Evolutionary conservation across 208 protist species (phyloP).

Genomic region (Tritrichomonas musculus): DNA sequence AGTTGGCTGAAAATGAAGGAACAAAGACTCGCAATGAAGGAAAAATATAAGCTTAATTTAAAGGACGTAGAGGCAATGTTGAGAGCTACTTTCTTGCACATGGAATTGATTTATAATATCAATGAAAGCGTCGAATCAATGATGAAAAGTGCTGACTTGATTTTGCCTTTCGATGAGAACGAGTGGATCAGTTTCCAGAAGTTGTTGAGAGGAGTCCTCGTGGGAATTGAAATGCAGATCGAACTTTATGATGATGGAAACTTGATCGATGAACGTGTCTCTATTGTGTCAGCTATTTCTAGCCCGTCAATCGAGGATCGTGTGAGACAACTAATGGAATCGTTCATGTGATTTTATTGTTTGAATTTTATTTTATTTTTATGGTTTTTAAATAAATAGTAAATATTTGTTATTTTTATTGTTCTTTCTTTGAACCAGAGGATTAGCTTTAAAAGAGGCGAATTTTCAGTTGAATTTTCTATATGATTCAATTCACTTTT

Average conservation of each 20-base stretch:
- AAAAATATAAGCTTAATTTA: neutral
- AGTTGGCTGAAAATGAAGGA: no score
- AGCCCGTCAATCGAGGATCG: neutral
- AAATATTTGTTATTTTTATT: neutral
- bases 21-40: neutral
- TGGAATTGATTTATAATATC: neutral
- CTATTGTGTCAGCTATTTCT: neutral
- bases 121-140: neutral
- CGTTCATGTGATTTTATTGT: neutral
- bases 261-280: neutral
- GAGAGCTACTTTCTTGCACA: neutral
- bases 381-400: neutral
- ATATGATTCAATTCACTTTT: no score
- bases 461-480: no score
- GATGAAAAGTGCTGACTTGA: neutral
- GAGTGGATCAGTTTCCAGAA: neutral
- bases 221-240: neutral
- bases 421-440: neutral
- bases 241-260: conserved; percentile 2
- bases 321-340: neutral
- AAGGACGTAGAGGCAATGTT: neutral
- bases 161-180: neutral
- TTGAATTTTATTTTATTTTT: neutral
- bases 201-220: neutral
- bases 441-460: no score